Evolutionary conservation across 75 land plant species (phyloP).

Genomic region (Pinus albicaulis): DNA sequence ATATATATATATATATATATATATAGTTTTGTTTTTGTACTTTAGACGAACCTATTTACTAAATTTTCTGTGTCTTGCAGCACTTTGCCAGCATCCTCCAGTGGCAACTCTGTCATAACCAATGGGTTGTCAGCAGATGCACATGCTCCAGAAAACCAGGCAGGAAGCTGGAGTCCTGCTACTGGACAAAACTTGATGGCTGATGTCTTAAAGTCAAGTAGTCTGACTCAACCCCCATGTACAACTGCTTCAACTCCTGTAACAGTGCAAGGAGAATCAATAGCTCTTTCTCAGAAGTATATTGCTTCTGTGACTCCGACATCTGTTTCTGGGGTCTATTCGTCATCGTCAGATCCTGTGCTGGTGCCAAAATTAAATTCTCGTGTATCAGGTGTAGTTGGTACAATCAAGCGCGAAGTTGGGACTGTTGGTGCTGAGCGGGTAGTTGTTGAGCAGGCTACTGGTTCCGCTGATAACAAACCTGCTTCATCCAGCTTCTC

Average conservation of each 20-base stretch:
- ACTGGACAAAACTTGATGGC: slow-evolving; percentile 8
- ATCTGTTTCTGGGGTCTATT: slow-evolving; percentile 46
- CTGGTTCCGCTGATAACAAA: slow-evolving; percentile 13
- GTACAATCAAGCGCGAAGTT: slow-evolving; percentile 47
- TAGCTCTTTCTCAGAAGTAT: slow-evolving; percentile 4
- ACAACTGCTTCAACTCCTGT: neutral
- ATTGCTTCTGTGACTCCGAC: slow-evolving; percentile 10
- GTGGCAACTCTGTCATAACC: slow-evolving; percentile 19
- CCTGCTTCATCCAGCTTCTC: slow-evolving; percentile 1
- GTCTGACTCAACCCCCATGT: neutral
- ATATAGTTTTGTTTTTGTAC: too few species aligned
- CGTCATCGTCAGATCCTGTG: slow-evolving; percentile 68
- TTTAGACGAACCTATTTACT: neutral
- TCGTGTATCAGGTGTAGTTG: slow-evolving; percentile 30
- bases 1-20: neutral
- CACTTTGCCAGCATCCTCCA: slow-evolving; percentile 18
- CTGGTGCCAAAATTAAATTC: slow-evolving; percentile 55
- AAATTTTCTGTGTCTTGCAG: slow-evolving; percentile 17
- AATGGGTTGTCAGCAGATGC: slow-evolving; percentile 11
- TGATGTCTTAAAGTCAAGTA: neutral
- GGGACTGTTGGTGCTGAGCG: slow-evolving; percentile 55
- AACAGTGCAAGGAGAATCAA: slow-evolving; percentile 5
- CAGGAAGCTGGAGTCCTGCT: neutral
- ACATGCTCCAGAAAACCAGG: neutral
- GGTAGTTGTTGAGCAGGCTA: slow-evolving; percentile 22